Conservation (phyloP, 768 basidiomycete genomes). For the Lactarius deliciosus region DNA sequence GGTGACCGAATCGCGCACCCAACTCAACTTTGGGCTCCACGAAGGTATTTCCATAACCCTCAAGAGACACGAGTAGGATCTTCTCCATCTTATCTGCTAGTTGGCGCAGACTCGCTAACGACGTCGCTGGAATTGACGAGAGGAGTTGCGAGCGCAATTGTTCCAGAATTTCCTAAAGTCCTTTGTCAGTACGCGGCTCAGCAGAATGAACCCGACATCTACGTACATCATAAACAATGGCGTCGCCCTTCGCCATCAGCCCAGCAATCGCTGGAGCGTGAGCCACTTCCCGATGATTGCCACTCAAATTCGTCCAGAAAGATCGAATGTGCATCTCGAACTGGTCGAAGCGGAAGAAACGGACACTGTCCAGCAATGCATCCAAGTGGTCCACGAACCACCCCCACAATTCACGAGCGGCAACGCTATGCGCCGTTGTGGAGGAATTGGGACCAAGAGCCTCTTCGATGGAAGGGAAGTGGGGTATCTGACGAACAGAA, state of each 20-base stretch:
- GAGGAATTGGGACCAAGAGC: slow-evolving; percentile 67
- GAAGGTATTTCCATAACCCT: slow-evolving; percentile 83
- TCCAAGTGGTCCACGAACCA: slow-evolving; percentile 94
- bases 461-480: slow-evolving; percentile 86
- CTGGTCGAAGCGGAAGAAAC: slow-evolving; percentile 81
- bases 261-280: slow-evolving; percentile 87
- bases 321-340: slow-evolving; percentile 84
- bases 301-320: slow-evolving; percentile 78
- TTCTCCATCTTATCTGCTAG: slow-evolving; percentile 92
- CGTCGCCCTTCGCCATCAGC: slow-evolving; percentile 87
- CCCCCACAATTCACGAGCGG: slow-evolving; percentile 84
- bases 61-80: slow-evolving; percentile 75
- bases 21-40: slow-evolving; percentile 90
- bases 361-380: slow-evolving; percentile 71
- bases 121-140: slow-evolving; percentile 65
- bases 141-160: slow-evolving; percentile 82
- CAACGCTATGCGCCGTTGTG: slow-evolving; percentile 72
- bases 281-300: slow-evolving; percentile 81
- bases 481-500: slow-evolving; percentile 73
- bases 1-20: slow-evolving; percentile 86
- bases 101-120: slow-evolving; percentile 71
- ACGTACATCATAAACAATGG: slow-evolving; percentile 87
- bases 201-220: slow-evolving; percentile 15
- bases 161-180: slow-evolving; percentile 78
- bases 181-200: slow-evolving; percentile 26